These are phyloP conservation scores for Tirmania nivea DNA, from an alignment of 495 filamentous ascomycete species.

Conservation along the genomic window DNA sequence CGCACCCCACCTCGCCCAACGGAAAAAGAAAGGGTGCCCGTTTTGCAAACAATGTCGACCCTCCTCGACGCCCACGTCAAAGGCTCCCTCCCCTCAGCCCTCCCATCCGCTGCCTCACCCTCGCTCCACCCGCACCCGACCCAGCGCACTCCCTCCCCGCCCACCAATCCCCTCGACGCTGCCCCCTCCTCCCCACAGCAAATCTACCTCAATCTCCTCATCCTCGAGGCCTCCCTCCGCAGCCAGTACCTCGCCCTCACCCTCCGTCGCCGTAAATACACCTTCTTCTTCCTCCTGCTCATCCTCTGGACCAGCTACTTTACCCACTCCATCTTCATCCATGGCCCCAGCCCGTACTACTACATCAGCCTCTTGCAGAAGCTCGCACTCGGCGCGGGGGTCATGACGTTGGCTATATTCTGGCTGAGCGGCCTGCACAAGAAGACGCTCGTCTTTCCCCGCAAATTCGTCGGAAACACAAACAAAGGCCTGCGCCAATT, in stretches of 20 bases:
- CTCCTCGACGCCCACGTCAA: constrained; percentile 70
- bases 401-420: constrained; percentile 60
- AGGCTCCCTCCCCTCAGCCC: constrained; percentile 37
- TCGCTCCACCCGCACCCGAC: constrained; percentile 21
- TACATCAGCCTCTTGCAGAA: constrained; percentile 72
- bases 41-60: no score
- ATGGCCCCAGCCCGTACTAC: constrained; percentile 91
- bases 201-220: constrained; percentile 93
- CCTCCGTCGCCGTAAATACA: constrained; percentile 73
- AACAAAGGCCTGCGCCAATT: constrained; percentile 78
- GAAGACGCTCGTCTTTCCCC: constrained; percentile 79
- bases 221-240: constrained; percentile 85
- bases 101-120: constrained; percentile 24
- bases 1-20: no score
- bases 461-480: constrained; percentile 66
- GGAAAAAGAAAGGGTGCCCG: no score
- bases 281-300: constrained; percentile 74
- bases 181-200: constrained; percentile 85
- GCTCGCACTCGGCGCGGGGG: constrained; percentile 66
- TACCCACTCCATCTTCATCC: constrained; percentile 64
- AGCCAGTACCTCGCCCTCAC: constrained; percentile 79
- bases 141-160: constrained; percentile 24
- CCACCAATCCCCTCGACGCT: constrained; percentile 51
- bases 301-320: constrained; percentile 62
- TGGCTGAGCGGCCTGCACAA: constrained; percentile 95